Base-by-base conservation (phyloP, 768 basidiomycete genomes). In the Lactarius hatsudake region DNA sequence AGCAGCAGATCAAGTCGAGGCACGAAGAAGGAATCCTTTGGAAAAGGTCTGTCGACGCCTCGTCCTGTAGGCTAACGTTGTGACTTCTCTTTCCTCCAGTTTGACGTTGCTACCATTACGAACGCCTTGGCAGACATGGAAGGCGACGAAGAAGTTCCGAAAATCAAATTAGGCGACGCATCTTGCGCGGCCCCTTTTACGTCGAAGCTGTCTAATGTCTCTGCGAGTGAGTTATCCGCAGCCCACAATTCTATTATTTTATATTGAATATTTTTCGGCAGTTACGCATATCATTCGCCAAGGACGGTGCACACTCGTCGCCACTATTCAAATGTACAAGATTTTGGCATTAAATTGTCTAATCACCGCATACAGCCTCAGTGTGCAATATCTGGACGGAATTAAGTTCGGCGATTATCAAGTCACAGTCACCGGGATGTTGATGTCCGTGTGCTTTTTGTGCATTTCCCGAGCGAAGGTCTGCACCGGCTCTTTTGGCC, bases 381-480 rank as follows among this genome's bases (percentile, higher is more conserved):
- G 93, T 71, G 97, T 98, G 36, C 96, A 96, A 76, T 98, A 99
- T 74, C 82, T 99, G 2, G 96, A 98, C 70, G 97, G 97, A 23
- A 98, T 99, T 83, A 98, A 98, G 78, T 98, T 96, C 77, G 97
- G 97, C 17, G 97, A 99, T 76, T 99, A 99, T 76, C 96, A 99
- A 75, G 90, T 97, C 40, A 98, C 96, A 2, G 88, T 99, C 67
- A 97, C 93, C 1, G 97, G 97, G 26, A 90, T 94, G 83, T 81
- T 98, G 74, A 97, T 99, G 95, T 95, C 93, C 34, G 92, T 98
- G 34, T 99, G 96, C 77, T 99, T 99, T 86, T 79, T 97, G 76
- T 98, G 95, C 76, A 98, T 99, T 66, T 99, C 96, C 36, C 86
- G 96, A 9, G 96, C 96, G 15, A 94, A 96, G 87, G 96, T 95